Evolutionary conservation across 805 yeast species (phyloP), one percentile per base, ranked within the genome.

Genomic region (Tetrapisispora namnaoensis): DNA sequence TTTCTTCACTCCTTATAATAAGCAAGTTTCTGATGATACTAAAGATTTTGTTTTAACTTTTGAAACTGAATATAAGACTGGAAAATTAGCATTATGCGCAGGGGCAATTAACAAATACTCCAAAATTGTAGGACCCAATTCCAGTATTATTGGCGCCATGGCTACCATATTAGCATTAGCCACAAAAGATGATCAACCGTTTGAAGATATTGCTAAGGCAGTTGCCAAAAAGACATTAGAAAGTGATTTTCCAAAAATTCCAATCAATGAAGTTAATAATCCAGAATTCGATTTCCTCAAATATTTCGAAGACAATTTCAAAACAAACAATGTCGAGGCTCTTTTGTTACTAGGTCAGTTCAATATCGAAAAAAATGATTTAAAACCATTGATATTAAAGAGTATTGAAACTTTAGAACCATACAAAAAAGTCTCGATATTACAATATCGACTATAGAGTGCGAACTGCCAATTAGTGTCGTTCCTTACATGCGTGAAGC

Each of bases 11-110:
- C 61, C 59, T 53, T 62, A 62, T 53, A 61, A 49, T 58, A 72
- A 48, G 62, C 80, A 78, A 69, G 66, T 74, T 51, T 63, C 70
- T 47, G 74, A 75, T 39, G 67, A 69, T 14, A 56, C 53, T 16
- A 58, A 55, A 40, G 62, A 65, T 46, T 56, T 53, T 37, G 44
- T 59, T 6, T 45, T 66, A 13, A 65, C 62, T 17, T 65, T 65
- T 42, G 60, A 58, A 35, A 59, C 51, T 42, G 57, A 63, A 35
- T 58, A 57, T 38, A 53, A 61, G 46, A 49, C 49, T 13, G 64
- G 66, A 4, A 65, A 65, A 45, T 49, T 63, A 22, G 67, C 67
- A 1, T 46, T 65, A 32, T 60, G 66, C 46, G 47, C 63, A 6
- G 63, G 61, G 9, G 59, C 67, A 1, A 44, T 64, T 27, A 53